phyloP scores from a whole-genome alignment of 2,329 filamentous ascomycete genomes.

The Clarireedia homoeocarpa region DNA sequence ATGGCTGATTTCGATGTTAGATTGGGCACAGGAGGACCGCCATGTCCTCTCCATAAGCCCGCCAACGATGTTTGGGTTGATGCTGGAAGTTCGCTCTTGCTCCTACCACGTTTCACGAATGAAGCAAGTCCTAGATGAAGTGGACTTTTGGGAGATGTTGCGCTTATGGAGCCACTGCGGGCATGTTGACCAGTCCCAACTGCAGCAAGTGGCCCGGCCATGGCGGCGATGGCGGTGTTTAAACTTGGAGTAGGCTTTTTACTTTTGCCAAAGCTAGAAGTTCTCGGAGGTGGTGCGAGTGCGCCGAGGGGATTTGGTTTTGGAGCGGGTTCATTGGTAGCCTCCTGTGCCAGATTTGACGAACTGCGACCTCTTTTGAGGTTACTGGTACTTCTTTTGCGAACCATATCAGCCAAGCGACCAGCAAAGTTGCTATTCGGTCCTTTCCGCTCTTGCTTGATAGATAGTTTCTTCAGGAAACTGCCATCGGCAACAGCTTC shows the following conservation, averaged over 20 bases:
- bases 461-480: slow-evolving; percentile 54
- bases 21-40: slow-evolving; percentile 50
- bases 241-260: slow-evolving; percentile 48
- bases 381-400: slow-evolving; percentile 26
- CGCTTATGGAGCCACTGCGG: slow-evolving; percentile 53
- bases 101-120: slow-evolving; percentile 42
- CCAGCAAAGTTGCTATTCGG: slow-evolving; percentile 42
- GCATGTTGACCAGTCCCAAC: slow-evolving; percentile 45
- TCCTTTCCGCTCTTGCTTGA: slow-evolving; percentile 38
- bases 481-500: slow-evolving; percentile 53
- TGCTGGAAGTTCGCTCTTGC: slow-evolving; percentile 44
- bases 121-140: slow-evolving; percentile 31
- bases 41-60: slow-evolving; percentile 47
- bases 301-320: slow-evolving; percentile 29
- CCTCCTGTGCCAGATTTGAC: slow-evolving; percentile 16
- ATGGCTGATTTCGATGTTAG: slow-evolving; percentile 39
- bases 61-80: slow-evolving; percentile 33
- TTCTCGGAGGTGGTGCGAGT: slow-evolving; percentile 44
- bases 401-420: slow-evolving; percentile 24
- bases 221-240: slow-evolving; percentile 49
- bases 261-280: slow-evolving; percentile 35
- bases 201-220: slow-evolving; percentile 46
- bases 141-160: slow-evolving; percentile 42
- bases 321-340: slow-evolving; percentile 24
- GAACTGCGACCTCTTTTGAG: slow-evolving; percentile 26